These are phyloP conservation scores for Cenchrus fungigraminus DNA, from an alignment of 176 grass and related monocot species.

Conservation along the genomic window DNA sequence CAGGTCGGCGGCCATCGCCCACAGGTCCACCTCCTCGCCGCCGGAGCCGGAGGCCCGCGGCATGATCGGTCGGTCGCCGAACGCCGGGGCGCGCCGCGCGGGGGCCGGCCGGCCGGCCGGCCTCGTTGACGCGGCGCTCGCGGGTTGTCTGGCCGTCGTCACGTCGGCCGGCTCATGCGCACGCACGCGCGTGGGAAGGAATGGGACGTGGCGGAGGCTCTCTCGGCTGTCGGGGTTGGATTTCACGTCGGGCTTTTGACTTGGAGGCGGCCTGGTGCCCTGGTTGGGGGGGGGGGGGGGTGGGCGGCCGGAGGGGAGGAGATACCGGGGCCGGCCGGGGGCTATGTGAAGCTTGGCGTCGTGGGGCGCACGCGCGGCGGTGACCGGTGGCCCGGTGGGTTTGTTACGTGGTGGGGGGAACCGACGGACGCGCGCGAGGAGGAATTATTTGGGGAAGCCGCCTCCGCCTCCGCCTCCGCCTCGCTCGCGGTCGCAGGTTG, in stretches of 20 bases:
- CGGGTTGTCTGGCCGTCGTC: neutral
- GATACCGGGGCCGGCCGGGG: neutral
- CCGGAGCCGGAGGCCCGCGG: neutral
- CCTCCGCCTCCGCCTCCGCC: neutral
- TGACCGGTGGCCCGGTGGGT: constrained; percentile 2
- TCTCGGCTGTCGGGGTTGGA: neutral
- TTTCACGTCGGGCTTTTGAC: constrained; percentile 12
- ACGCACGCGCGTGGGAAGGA: neutral
- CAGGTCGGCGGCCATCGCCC: constrained; percentile 71
- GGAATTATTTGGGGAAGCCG: neutral
- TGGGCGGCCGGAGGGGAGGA: neutral
- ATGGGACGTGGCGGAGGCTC: constrained; percentile 2
- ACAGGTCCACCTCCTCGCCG: constrained; percentile 44
- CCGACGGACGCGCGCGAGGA: neutral
- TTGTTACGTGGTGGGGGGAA: neutral
- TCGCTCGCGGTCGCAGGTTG: neutral
- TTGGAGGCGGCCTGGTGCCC: neutral
- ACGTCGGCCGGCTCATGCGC: neutral
- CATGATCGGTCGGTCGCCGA: constrained; percentile 3
- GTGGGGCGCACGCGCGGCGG: constrained; percentile 19
- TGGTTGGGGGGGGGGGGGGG: too few species aligned
- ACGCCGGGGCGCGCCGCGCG: neutral
- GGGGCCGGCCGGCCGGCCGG: neutral
- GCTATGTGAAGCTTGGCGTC: neutral
- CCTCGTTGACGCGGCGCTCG: neutral